Base-by-base conservation (phyloP, 1,139 yeast species). In the Debaryomycetaceae sp. region DNA sequence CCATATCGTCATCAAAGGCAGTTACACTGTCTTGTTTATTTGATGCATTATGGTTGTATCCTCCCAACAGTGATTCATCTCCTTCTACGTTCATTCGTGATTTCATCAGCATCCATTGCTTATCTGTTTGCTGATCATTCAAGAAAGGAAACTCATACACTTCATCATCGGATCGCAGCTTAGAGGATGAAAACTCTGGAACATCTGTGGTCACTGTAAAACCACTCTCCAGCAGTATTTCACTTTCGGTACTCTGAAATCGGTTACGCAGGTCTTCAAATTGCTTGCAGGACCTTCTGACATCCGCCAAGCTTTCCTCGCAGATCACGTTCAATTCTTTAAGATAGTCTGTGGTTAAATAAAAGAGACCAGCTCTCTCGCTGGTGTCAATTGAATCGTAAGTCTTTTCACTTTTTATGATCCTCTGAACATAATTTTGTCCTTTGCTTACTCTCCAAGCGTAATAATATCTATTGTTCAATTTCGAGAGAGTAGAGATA, bases 361-460 rank as follows among this genome's bases (percentile, higher is more conserved):
- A 9, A 5, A 14, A 6, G 37, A 40, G 36, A 34, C 38, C 24
- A 20, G 17, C 33, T 11, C 24, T 20, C 6, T 24, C 14, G 6
- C 14, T 11, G 6, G 33, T 11, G n/a, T 38, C 45, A 35, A 44
- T 33, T 5, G 42, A 38, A 11, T 49, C 46, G 47, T 63, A 69
- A 22, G 65, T 55, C 0, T 56, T 62, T 38, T 63, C 58, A 4
- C 58, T 52, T 1, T 52, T 50, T 5, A 63, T 48, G 5, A 60
- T 47, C 11, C 54, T 56, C 27, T 68, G 46, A 14, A 71, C 43
- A 41, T 57, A 68, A 5, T 58, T 53, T 42, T 69, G 71, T 1
- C 71, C 67, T 47, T 69, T 72, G 8, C 68, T 58, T 2, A 69
- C 58, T 51, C 73, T 62, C 78, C 78, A 73, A 0, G 78, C 76